Base-by-base conservation (phyloP, 2,329 filamentous ascomycete species). In the Phaeosphaeriaceae sp. region DNA sequence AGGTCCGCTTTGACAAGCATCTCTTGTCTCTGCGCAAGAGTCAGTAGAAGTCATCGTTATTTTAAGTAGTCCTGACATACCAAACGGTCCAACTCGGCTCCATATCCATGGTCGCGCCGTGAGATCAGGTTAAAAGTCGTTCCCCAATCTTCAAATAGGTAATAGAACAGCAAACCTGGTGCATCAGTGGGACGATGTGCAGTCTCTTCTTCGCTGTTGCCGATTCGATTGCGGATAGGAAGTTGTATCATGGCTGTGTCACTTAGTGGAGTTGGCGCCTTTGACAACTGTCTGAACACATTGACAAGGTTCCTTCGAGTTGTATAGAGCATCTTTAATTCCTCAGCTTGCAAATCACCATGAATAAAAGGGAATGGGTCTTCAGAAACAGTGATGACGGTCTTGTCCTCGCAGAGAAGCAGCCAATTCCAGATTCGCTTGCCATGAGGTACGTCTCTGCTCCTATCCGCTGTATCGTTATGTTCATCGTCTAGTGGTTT, bases 401-500 rank as follows among this genome's bases (percentile, higher is more conserved):
- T 90, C 56, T 83, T 85, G 83, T 90, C 87, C 57, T 85, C 79
- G 56, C 84, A 88, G 7, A 90, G 70, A 3, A 88, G 74, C 4
- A 90, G 77, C 88, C 88, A 92, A 16, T 85, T 86, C 87, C 87
- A 92, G 6, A 86, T 71, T 18, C 84, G 72, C 52, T 76, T 80
- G 20, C 80, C 81, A 39, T 79, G 72, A 5, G 80, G 81, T 7
- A 78, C 54, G 34, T 75, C 71, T 23, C 54, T 61, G 15, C 54
- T 57, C 8, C 64, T 60, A n/a, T 70, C 66, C 55, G 61, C 60
- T 8, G 74, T 63, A 6, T 70, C 59, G n/a, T 67, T 52, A 26
- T 65, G 54, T 2, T 60, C 48, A 11, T 61, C 37, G 6, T 47
- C 46, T 4, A 41, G 36, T 7, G 52, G 62, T 28, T 66, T 68